Conservation (phyloP, 169 alveolate species). For the Cyclospora cayetanensis region DNA sequence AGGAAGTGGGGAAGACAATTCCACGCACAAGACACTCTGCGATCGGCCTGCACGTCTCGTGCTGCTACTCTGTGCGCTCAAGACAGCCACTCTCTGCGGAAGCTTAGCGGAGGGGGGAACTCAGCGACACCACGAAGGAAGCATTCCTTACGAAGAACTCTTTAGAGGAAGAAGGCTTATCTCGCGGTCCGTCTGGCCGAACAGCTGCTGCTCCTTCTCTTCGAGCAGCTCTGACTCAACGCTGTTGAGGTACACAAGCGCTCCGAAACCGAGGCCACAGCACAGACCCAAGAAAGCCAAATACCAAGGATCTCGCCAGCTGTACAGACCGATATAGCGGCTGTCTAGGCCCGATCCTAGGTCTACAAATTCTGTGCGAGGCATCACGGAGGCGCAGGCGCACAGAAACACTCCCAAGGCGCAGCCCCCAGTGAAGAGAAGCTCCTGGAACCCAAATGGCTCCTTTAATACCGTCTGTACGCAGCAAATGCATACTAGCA, state of each 20-base stretch:
- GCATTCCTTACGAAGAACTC: too few relatives aligned
- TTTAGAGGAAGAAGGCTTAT: not conserved
- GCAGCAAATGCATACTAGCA: too few relatives aligned
- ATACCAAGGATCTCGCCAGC: slow-evolving; percentile 88
- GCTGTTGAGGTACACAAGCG: slow-evolving; percentile 79
- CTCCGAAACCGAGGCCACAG: slow-evolving; percentile 79
- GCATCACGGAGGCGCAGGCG: slow-evolving; percentile 85
- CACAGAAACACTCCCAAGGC: slow-evolving; percentile 84
- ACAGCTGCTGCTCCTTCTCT: slow-evolving; percentile 64
- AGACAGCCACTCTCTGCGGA: too few relatives aligned
- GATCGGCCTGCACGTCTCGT: too few relatives aligned
- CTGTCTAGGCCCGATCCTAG: not conserved
- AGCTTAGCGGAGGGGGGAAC: too few relatives aligned
- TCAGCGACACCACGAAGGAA: too few relatives aligned
- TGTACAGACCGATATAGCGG: slow-evolving; percentile 76
- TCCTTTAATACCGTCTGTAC: slow-evolving; percentile 78
- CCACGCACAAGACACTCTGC: too few relatives aligned
- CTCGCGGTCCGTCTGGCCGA: slow-evolving; percentile 9
- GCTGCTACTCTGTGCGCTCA: too few relatives aligned
- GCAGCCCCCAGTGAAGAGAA: slow-evolving; percentile 84
- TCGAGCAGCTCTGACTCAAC: slow-evolving; percentile 78
- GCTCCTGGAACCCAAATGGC: slow-evolving; percentile 82
- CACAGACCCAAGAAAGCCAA: slow-evolving; percentile 80
- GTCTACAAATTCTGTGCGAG: slow-evolving; percentile 63
- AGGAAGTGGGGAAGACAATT: too few relatives aligned